phyloP scores from a whole-genome alignment of 495 filamentous ascomycete genomes.

The Neurospora intermedia region DNA sequence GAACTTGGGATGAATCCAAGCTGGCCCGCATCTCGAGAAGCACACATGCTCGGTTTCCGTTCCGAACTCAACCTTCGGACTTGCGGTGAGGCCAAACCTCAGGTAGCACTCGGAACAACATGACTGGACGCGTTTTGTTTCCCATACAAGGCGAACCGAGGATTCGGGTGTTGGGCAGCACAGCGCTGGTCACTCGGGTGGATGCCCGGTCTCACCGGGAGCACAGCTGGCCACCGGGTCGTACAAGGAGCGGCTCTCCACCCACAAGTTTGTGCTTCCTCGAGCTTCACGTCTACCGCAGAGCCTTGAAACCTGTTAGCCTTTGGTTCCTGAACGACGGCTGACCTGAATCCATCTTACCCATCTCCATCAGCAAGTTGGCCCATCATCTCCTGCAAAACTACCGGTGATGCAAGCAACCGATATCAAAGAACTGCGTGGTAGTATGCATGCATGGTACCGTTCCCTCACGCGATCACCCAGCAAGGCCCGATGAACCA shows the following conservation, averaged over 20 bases:
- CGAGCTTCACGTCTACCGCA: neutral
- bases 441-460: neutral
- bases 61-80: neutral
- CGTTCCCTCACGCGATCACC: neutral
- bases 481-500: neutral
- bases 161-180: neutral
- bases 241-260: neutral
- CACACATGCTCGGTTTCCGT: neutral
- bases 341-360: neutral
- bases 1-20: neutral
- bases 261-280: neutral
- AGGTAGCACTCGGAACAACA: neutral
- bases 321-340: neutral
- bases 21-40: neutral
- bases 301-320: neutral
- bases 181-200: neutral
- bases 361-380: neutral
- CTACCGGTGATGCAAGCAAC: neutral
- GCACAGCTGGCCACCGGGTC: neutral
- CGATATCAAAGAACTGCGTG: neutral
- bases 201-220: neutral
- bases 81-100: neutral
- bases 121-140: neutral
- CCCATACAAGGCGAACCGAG: neutral
- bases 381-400: neutral